Evolutionary conservation across 208 protist species (phyloP).

Genomic region (Crithidia acanthocephali): DNA sequence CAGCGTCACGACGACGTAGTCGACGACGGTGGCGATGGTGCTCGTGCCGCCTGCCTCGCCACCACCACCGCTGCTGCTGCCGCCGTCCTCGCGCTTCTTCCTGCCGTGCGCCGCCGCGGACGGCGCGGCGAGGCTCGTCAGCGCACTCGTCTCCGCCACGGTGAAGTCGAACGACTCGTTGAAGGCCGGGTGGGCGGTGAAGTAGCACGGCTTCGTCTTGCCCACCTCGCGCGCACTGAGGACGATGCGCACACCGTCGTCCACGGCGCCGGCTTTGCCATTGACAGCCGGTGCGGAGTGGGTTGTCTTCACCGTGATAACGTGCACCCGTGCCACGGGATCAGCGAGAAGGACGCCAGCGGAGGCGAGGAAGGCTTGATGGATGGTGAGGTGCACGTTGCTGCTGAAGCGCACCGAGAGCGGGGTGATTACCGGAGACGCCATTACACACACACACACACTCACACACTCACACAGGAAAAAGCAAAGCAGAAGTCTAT

Average conservation of each 20-base stretch:
- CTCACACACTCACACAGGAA: not conserved
- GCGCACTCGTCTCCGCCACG: constrained; percentile 40
- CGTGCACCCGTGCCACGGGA: constrained; percentile 62
- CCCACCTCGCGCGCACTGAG: constrained; percentile 50
- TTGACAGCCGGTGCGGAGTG: constrained; percentile 10
- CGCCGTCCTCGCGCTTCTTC: constrained; percentile 3
- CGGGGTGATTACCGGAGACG: constrained; percentile 26
- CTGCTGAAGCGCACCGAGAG: constrained; percentile 74
- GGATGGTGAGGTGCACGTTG: constrained; percentile 70
- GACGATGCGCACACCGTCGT: constrained; percentile 29
- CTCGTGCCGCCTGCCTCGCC: not conserved
- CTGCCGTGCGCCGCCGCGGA: constrained; percentile 6
- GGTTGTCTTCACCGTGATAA: constrained; percentile 66
- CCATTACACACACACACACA: constrained; percentile 2
- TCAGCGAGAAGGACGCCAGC: constrained; percentile 79
- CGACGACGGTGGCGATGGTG: constrained; percentile 34
- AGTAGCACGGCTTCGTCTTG: constrained; percentile 44
- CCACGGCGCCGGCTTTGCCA: not conserved
- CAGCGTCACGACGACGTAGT: constrained; percentile 62
- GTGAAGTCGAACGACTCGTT: constrained; percentile 54
- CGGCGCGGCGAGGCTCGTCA: constrained; percentile 42
- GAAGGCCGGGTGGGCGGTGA: constrained; percentile 59
- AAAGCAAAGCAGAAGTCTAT: constrained; percentile 14
- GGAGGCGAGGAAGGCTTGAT: constrained; percentile 72
- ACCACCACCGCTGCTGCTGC: not conserved